Evolutionary conservation across 1,284 basidiomycete species (phyloP).

Genomic region (Tranzscheliella williamsii): DNA sequence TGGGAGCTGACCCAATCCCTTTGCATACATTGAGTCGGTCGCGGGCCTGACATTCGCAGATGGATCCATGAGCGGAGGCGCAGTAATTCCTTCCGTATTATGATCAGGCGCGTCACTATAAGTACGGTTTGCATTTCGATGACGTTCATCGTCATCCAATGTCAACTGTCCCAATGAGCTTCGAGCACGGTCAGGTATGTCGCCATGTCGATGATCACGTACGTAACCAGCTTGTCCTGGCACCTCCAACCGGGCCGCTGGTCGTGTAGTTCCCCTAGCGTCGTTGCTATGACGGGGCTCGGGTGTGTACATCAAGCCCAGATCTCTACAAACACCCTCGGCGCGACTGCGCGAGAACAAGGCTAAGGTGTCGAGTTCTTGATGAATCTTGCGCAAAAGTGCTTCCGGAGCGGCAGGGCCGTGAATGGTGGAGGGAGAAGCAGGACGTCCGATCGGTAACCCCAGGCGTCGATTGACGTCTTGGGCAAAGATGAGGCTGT

Average conservation of each 20-base stretch:
- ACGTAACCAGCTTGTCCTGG: not conserved
- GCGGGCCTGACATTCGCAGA: too few species aligned
- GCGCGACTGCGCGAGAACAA: slow-evolving; percentile 23
- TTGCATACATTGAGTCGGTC: too few species aligned
- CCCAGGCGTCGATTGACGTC: slow-evolving; percentile 33
- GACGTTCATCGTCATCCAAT: too few species aligned
- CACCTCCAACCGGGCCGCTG: not conserved
- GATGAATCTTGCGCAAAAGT: slow-evolving; percentile 10
- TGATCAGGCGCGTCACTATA: too few species aligned
- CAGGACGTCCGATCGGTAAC: slow-evolving; percentile 3
- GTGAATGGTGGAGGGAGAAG: slow-evolving; percentile 18
- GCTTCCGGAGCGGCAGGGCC: slow-evolving; percentile 5
- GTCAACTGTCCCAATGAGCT: too few species aligned
- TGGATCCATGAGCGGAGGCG: too few species aligned
- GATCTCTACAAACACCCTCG: slow-evolving; percentile 11
- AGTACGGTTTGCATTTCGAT: too few species aligned
- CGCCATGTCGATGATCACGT: not conserved
- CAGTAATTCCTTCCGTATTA: too few species aligned
- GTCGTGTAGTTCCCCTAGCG: too few species aligned
- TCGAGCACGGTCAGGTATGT: not conserved
- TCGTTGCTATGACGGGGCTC: not conserved
- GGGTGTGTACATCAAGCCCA: slow-evolving; percentile 4
- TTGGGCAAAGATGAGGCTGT: slow-evolving; percentile 21
- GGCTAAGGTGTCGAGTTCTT: slow-evolving; percentile 25
- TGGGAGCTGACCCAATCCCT: too few species aligned